Conservation (phyloP, 2,329 filamentous ascomycete genomes). For the Pseudopyricularia cyperi region DNA sequence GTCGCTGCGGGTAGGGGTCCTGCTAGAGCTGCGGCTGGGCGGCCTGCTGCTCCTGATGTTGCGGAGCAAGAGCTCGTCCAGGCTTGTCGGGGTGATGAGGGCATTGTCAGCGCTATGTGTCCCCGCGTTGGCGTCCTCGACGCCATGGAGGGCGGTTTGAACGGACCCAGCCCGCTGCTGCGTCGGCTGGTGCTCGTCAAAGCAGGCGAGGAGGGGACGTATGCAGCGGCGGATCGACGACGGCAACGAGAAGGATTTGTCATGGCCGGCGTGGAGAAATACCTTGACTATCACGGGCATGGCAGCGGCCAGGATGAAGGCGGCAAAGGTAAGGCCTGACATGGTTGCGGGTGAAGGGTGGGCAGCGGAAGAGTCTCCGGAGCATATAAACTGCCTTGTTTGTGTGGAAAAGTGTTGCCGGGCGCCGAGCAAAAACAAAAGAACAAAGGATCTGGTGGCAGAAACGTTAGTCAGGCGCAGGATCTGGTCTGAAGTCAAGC, state of each 20-base stretch:
- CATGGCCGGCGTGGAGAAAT: background rate
- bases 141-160: background rate
- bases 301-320: background rate
- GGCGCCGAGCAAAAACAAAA: too few relatives aligned
- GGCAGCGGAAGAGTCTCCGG: background rate
- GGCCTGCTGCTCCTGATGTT: background rate
- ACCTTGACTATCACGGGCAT: conserved; percentile 2
- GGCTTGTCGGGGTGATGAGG: background rate
- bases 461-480: too few relatives aligned
- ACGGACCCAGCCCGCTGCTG: background rate
- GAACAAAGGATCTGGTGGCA: too few relatives aligned
- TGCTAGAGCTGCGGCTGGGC: background rate
- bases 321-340: background rate
- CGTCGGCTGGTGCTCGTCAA: background rate
- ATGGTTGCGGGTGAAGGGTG: background rate
- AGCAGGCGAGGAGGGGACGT: background rate
- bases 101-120: background rate
- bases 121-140: background rate
- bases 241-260: background rate
- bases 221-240: background rate
- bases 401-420: too few relatives aligned
- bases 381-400: too few relatives aligned
- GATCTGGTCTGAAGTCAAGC: too few relatives aligned
- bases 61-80: background rate
- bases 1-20: background rate